phyloP scores from a whole-genome alignment of 306 rosid species.

The Herpetospermum pedunculosum region DNA sequence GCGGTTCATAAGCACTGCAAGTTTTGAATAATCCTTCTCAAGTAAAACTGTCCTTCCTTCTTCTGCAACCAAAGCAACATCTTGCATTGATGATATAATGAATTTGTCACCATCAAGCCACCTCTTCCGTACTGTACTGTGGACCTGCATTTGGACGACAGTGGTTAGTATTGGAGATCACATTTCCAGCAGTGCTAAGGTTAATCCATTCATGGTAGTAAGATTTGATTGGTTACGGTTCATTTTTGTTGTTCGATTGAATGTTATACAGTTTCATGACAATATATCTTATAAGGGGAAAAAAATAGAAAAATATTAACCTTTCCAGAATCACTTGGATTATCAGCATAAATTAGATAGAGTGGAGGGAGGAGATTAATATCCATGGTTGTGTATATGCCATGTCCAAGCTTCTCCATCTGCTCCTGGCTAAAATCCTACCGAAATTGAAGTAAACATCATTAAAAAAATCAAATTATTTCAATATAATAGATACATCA shows the following conservation, averaged over 20 bases:
- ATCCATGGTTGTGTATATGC: slow-evolving; percentile 71
- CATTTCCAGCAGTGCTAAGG: neutral
- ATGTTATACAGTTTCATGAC: neutral
- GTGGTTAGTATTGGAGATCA: neutral
- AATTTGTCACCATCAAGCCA: slow-evolving; percentile 82
- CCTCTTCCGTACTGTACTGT: slow-evolving; percentile 66
- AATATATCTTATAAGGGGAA: neutral
- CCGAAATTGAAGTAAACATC: neutral
- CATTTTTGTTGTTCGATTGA: neutral
- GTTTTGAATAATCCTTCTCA: slow-evolving; percentile 48
- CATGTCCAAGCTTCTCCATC: slow-evolving; percentile 66
- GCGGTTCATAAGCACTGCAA: slow-evolving; percentile 58
- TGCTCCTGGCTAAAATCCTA: slow-evolving; percentile 74
- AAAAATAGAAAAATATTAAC: slow-evolving; percentile 20
- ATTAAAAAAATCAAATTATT: neutral
- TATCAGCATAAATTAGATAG: slow-evolving; percentile 59
- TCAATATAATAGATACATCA: neutral
- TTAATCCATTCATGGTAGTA: too few relatives aligned
- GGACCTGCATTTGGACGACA: slow-evolving; percentile 41
- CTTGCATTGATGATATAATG: slow-evolving; percentile 60
- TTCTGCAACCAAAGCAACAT: slow-evolving; percentile 59
- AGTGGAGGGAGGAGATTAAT: slow-evolving; percentile 68
- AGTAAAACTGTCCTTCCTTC: slow-evolving; percentile 61
- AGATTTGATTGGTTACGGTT: neutral
- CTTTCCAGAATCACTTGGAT: slow-evolving; percentile 99